phyloP scores from a whole-genome alignment of 768 basidiomycete species.

The Lentinula sp. region DNA sequence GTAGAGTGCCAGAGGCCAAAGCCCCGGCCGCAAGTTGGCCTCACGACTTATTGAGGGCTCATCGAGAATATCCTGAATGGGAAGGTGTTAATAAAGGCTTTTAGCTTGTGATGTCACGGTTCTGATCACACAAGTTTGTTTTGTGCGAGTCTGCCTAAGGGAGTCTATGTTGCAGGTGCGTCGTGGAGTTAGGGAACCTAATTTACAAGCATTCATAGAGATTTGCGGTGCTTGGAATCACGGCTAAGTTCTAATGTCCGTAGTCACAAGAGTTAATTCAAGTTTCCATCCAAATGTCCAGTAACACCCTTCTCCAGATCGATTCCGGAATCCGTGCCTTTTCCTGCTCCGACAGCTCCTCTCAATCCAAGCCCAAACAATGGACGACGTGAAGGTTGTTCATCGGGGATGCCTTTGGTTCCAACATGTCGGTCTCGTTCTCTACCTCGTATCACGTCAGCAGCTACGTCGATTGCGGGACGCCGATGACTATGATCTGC shows the following conservation, averaged over 20 bases:
- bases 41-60: neutral
- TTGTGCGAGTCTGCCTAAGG: no score
- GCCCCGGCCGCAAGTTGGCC: slow-evolving; percentile 1
- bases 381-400: neutral
- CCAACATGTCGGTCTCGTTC: neutral
- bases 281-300: neutral
- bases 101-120: neutral
- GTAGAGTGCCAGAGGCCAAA: neutral
- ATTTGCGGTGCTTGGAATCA: no score
- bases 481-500: neutral
- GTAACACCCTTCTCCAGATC: neutral
- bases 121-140: no score
- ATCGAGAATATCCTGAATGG: neutral
- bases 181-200: no score
- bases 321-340: neutral
- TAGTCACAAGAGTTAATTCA: neutral
- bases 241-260: neutral
- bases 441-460: neutral
- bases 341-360: neutral
- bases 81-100: neutral
- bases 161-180: no score
- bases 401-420: neutral
- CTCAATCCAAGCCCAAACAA: neutral
- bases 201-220: no score
- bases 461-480: neutral